A percentile compares a stretch with the other conserved stretches of the same genome.
Evolutionary conservation across 176 grass and related monocot genomes (phyloP).

Genomic region (Carex pumila): DNA sequence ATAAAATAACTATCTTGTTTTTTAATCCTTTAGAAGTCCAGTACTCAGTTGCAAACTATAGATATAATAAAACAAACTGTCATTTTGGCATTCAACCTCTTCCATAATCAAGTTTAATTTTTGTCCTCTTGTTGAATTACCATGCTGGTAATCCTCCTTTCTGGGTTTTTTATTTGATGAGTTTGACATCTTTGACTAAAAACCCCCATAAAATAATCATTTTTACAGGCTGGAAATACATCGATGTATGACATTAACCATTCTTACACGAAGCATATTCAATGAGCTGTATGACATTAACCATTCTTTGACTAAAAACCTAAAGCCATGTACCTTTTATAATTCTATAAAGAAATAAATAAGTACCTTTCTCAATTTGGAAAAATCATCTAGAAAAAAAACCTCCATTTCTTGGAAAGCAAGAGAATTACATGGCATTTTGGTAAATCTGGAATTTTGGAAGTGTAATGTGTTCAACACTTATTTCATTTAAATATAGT

Average conservation of each 20-base stretch:
- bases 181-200: background rate
- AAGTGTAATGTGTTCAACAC: constrained; percentile 62
- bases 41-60: background rate
- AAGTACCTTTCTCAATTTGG: constrained; percentile 43
- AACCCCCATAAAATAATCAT: background rate
- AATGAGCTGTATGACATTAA: background rate
- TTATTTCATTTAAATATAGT: constrained; percentile 36
- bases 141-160: background rate
- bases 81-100: too few relatives aligned
- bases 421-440: constrained; percentile 41
- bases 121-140: too few relatives aligned
- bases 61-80: background rate
- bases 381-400: constrained; percentile 48
- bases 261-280: background rate
- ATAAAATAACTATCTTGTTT: background rate
- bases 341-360: background rate
- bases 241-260: too few relatives aligned
- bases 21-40: background rate
- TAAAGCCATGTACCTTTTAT: background rate
- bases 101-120: too few relatives aligned
- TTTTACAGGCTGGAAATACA: background rate
- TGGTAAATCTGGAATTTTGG: constrained; percentile 61
- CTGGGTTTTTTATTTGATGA: background rate
- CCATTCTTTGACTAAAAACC: background rate
- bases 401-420: constrained; percentile 60